Evolutionary conservation across 164 flowering plant species (phyloP).

Genomic region (Stephania yunnanensis): DNA sequence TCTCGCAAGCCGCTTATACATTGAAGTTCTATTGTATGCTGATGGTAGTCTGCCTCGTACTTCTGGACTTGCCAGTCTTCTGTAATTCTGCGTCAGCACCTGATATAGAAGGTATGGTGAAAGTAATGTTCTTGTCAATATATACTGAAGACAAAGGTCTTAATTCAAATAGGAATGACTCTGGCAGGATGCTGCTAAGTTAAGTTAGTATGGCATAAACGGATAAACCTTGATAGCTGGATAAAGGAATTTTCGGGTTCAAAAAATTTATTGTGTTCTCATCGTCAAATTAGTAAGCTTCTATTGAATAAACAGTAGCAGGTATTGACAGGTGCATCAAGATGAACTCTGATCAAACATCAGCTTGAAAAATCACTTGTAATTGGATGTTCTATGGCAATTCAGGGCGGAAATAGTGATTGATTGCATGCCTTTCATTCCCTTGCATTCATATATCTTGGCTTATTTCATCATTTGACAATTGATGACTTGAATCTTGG

Average conservation of each 20-base stretch:
- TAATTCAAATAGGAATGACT: background rate
- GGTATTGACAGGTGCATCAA: background rate
- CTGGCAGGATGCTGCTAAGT: no score
- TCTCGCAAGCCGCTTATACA: conserved; percentile 10
- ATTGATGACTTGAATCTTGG: background rate
- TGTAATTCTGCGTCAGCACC: conserved; percentile 31
- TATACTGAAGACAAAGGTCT: background rate
- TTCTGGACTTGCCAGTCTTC: conserved; percentile 19
- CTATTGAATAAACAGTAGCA: background rate
- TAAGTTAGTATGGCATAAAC: background rate
- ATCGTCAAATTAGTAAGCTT: background rate
- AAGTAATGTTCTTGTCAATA: background rate
- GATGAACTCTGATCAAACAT: background rate
- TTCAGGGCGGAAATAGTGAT: background rate
- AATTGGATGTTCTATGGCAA: background rate
- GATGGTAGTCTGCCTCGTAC: conserved; percentile 22
- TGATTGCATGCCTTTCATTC: background rate
- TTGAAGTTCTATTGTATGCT: conserved; percentile 15
- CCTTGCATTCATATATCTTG: background rate
- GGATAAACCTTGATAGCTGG: background rate
- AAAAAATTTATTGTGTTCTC: background rate
- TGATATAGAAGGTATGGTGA: conserved; percentile 43
- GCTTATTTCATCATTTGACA: background rate
- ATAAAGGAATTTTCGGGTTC: background rate
- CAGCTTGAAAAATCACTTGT: background rate